phyloP scores from a whole-genome alignment of 192 early-diverging fungal genomes.

The Podila clonocystis region DNA sequence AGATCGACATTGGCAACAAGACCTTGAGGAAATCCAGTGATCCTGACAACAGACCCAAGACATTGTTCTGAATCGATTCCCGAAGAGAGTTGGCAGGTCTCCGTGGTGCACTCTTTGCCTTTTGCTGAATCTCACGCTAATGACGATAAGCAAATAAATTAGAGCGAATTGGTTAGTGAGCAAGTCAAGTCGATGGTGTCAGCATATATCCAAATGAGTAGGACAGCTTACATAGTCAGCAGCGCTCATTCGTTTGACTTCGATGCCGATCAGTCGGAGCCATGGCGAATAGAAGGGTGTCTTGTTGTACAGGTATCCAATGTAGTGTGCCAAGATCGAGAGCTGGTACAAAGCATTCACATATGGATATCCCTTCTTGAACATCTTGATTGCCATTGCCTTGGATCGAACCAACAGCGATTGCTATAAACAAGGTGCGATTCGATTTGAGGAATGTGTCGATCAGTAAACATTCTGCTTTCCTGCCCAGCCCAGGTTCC shows the following conservation, averaged over 20 bases:
- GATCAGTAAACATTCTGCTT: constrained; percentile 23
- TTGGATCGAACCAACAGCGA: constrained; percentile 26
- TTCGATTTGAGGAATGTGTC: neutral
- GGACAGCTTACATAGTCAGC: constrained; percentile 78
- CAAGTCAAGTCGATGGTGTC: neutral
- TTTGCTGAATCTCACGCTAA: constrained; percentile 52
- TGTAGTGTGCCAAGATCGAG: constrained; percentile 72
- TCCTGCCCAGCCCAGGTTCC: neutral
- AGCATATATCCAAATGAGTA: neutral
- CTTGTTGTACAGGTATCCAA: constrained; percentile 87
- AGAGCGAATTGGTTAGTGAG: neutral
- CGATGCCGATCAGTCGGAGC: constrained; percentile 82
- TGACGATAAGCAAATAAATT: constrained; percentile 19
- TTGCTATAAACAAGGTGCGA: constrained; percentile 16
- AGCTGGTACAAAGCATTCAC: constrained; percentile 76
- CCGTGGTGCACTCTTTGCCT: constrained; percentile 42
- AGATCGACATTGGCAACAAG: constrained; percentile 87
- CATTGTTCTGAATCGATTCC: constrained; percentile 36
- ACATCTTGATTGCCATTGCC: constrained; percentile 23
- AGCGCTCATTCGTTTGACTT: constrained; percentile 81
- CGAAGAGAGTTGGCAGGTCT: constrained; percentile 22
- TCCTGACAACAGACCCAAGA: constrained; percentile 55
- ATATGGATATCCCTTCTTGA: constrained; percentile 73
- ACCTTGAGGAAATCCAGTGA: constrained; percentile 80
- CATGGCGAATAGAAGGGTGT: constrained; percentile 86